Percentiles rank a stretch among this genome's conserved stretches.
These are phyloP conservation scores for Heterococcus sp. DNA, from an alignment of 108 stramenopile genomes.

Conservation along the genomic window DNA sequence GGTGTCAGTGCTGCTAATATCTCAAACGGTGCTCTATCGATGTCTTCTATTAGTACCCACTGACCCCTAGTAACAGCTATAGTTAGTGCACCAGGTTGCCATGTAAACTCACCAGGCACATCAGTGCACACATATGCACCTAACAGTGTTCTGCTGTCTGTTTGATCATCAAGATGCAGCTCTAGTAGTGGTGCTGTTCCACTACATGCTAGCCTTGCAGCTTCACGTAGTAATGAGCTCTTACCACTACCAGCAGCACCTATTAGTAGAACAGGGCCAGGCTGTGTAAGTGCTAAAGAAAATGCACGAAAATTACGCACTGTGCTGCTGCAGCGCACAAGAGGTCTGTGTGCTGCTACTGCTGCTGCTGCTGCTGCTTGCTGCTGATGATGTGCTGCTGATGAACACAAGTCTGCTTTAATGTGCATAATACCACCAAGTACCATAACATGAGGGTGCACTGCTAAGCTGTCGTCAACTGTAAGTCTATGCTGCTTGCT, in stretches of 20 bases:
- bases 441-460: constrained; percentile 9
- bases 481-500: background rate
- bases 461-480: background rate
- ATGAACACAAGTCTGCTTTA: background rate
- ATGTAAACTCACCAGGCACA: constrained; percentile 94
- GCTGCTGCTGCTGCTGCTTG: background rate
- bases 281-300: constrained; percentile 10
- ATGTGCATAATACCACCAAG: constrained; percentile 32
- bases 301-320: constrained; percentile 8
- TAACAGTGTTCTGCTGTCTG: constrained; percentile 88
- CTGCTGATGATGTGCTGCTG: background rate
- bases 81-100: constrained; percentile 85
- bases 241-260: constrained; percentile 33
- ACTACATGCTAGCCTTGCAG: constrained; percentile 3
- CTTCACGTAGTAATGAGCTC: constrained; percentile 25
- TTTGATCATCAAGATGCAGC: constrained; percentile 94
- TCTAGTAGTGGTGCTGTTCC: constrained; percentile 68
- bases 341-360: background rate
- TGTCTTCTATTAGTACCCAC: constrained; percentile 95
- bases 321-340: constrained; percentile 18
- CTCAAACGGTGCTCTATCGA: constrained; percentile 86
- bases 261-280: constrained; percentile 24
- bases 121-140: constrained; percentile 92
- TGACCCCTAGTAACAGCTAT: constrained; percentile 77
- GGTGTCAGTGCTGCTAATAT: constrained; percentile 87